A percentile compares a stretch with the other conserved stretches of the same genome.
phyloP scores from a whole-genome alignment of 2,329 filamentous ascomycete species.

The Fusarium verticillioides region DNA sequence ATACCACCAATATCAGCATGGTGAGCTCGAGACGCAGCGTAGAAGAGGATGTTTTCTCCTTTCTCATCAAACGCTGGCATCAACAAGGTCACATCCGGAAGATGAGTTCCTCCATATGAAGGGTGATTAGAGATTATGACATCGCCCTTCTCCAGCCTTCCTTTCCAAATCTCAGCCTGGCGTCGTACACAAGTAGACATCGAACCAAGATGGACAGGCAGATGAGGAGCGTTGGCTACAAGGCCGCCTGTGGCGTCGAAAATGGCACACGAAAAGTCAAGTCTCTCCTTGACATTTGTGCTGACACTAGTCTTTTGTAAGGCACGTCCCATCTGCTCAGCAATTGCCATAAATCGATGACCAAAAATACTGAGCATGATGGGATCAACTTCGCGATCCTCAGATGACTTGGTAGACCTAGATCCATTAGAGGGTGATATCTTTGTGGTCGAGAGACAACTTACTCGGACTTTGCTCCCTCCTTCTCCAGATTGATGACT shows the following conservation, averaged over 20 bases:
- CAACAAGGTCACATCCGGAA: constrained; percentile 84
- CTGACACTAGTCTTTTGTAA: constrained; percentile 84
- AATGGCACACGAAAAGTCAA: constrained; percentile 85
- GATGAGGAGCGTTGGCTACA: constrained; percentile 82
- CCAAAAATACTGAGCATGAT: constrained; percentile 84
- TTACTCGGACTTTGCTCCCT: constrained; percentile 53
- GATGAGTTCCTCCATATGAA: constrained; percentile 83
- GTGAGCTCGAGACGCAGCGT: constrained; percentile 82
- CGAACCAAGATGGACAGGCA: constrained; percentile 82
- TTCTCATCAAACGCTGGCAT: constrained; percentile 77
- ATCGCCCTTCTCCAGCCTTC: constrained; percentile 80
- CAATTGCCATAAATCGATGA: constrained; percentile 87
- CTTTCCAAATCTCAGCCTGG: constrained; percentile 82
- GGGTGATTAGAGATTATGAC: constrained; percentile 87
- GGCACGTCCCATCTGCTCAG: constrained; percentile 84
- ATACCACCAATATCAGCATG: constrained; percentile 90
- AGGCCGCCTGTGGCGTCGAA: constrained; percentile 81
- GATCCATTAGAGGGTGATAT: not conserved
- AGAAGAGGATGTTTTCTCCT: constrained; percentile 80
- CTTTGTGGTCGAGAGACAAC: constrained; percentile 1
- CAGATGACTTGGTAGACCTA: constrained; percentile 37
- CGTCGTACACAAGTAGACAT: constrained; percentile 86
- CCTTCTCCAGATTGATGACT: constrained; percentile 81
- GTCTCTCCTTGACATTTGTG: constrained; percentile 83
- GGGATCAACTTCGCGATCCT: constrained; percentile 70